A percentile compares a stretch with the other conserved stretches of the same genome.
Evolutionary conservation across 306 rosid species (phyloP).

Genomic region (Sphenostylis stenocarpa): DNA sequence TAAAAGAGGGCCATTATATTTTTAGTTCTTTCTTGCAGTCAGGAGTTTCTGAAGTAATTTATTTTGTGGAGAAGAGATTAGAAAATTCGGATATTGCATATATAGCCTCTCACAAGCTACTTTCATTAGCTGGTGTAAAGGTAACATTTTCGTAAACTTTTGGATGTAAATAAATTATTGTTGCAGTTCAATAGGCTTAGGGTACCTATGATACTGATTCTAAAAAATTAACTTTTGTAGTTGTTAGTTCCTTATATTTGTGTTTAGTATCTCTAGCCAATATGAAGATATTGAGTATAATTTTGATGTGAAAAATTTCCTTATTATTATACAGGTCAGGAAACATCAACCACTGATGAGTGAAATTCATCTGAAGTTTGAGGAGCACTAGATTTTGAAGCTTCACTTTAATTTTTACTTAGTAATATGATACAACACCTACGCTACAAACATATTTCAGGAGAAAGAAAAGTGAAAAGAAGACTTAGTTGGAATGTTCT

Average conservation of each 20-base stretch:
- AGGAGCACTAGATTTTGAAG: conserved; percentile 49
- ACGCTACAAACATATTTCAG: not conserved
- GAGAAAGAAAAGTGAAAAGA: not conserved
- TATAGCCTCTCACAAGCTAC: conserved; percentile 77
- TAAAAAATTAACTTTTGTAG: not conserved
- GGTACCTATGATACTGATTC: conserved; percentile 7
- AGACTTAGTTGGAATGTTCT: not conserved
- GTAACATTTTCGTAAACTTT: conserved; percentile 37
- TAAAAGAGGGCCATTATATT: not conserved
- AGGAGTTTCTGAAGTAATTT: conserved; percentile 81
- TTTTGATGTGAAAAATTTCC: conserved; percentile 9
- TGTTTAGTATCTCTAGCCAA: conserved; percentile 16
- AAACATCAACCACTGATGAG: conserved; percentile 69
- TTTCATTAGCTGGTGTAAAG: conserved; percentile 87
- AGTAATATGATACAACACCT: not conserved
- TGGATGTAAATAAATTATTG: not conserved
- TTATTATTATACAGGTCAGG: conserved; percentile 68
- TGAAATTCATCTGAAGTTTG: conserved; percentile 65
- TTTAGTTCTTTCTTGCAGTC: conserved; percentile 57
- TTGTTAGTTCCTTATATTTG: conserved; percentile 5
- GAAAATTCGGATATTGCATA: conserved; percentile 63
- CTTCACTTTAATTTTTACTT: not conserved
- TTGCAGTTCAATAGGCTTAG: not conserved
- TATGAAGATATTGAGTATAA: conserved; percentile 1
- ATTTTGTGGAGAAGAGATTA: conserved; percentile 77